Conservation (phyloP, 2,329 filamentous ascomycete species). For the Claviceps pusilla region DNA sequence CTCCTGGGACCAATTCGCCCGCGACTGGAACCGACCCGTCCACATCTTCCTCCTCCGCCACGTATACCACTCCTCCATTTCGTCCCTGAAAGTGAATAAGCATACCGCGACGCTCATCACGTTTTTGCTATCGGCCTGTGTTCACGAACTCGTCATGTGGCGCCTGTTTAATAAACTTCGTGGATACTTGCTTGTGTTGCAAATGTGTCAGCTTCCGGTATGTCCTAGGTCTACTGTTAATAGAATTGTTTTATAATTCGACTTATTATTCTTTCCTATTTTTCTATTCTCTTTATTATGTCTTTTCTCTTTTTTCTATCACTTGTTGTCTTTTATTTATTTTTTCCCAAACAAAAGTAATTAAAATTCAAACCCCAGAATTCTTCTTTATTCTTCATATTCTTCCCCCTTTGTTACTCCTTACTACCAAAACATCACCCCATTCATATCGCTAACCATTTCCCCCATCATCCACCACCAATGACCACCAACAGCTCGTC, state of each 20-base stretch:
- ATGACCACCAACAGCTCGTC: conserved; percentile 33
- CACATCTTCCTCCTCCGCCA: conserved; percentile 65
- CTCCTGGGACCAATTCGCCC: conserved; percentile 62
- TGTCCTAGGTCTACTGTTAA: conserved; percentile 9
- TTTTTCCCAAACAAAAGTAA: no score
- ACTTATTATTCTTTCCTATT: no score
- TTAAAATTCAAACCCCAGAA: no score
- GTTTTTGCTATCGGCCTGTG: conserved; percentile 54
- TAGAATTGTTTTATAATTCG: no score
- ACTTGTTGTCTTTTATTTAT: no score
- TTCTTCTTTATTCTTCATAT: no score
- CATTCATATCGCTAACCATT: no score
- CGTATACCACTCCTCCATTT: conserved; percentile 67
- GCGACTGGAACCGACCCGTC: conserved; percentile 66
- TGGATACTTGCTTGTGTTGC: conserved; percentile 57
- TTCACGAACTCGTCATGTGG: conserved; percentile 68
- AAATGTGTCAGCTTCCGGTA: conserved; percentile 58
- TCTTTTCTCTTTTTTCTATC: background rate
- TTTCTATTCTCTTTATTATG: background rate
- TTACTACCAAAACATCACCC: no score
- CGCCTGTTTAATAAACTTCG: conserved; percentile 65
- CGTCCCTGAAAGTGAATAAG: conserved; percentile 54
- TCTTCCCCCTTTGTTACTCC: background rate
- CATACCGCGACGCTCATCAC: conserved; percentile 60
- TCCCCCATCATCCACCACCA: background rate